These are phyloP conservation scores for Salvia miltiorrhiza DNA, from an alignment of 257 asterid species.

Conservation along the genomic window DNA sequence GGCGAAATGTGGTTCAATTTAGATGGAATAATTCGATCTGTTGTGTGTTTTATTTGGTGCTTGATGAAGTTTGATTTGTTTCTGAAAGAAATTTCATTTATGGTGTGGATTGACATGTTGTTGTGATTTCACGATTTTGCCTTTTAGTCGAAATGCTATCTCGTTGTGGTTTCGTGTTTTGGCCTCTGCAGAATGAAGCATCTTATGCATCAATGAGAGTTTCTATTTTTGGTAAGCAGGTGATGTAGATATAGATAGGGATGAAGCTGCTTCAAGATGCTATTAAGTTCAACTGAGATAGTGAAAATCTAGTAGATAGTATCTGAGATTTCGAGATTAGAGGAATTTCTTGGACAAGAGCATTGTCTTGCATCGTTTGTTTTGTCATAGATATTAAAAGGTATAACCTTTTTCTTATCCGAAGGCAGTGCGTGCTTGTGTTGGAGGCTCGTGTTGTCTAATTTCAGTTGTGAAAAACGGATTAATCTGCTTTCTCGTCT, in stretches of 20 bases:
- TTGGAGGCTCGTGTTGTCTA: conserved; percentile 3
- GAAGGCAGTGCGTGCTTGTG: neutral
- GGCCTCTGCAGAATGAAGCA: neutral
- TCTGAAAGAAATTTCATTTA: neutral
- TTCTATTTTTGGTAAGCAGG: conserved; percentile 12
- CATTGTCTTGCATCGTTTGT: neutral
- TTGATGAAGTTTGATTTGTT: conserved; percentile 1
- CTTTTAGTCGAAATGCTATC: neutral
- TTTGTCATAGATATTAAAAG: conserved; percentile 8
- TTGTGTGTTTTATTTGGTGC: neutral
- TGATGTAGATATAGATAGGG: neutral
- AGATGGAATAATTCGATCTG: neutral
- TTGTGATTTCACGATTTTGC: neutral
- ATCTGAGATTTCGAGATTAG: conserved; percentile 2
- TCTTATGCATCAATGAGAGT: conserved; percentile 1
- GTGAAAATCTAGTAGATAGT: neutral
- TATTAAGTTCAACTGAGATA: neutral
- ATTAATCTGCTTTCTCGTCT: neutral
- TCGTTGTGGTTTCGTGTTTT: neutral
- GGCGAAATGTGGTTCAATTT: conserved; percentile 20
- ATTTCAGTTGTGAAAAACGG: neutral
- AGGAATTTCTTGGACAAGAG: conserved; percentile 7
- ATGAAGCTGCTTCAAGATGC: neutral
- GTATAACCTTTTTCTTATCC: conserved; percentile 7
- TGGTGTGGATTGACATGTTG: conserved; percentile 10